These are phyloP conservation scores for Yarrowia sp. DNA, from an alignment of 805 yeast genomes.

Conservation along the genomic window DNA sequence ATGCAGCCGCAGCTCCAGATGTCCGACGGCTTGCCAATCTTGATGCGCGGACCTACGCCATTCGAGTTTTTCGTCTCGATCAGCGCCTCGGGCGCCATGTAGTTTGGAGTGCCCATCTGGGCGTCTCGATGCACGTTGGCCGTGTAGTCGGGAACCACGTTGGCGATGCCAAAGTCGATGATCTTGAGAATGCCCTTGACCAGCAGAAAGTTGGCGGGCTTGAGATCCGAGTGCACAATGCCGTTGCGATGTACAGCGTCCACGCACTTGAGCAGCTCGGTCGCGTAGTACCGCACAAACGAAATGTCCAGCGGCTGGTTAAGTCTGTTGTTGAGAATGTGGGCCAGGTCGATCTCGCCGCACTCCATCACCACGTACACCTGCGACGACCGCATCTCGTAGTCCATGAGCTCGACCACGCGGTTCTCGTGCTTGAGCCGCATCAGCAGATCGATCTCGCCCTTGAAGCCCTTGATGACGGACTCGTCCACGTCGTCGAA, in stretches of 20 bases:
- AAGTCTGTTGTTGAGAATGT: constrained; percentile 61
- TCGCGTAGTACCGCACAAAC: constrained; percentile 75
- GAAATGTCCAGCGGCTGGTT: constrained; percentile 58
- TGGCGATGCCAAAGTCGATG: constrained; percentile 90
- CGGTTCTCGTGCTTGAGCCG: constrained; percentile 59
- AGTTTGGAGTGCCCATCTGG: constrained; percentile 93
- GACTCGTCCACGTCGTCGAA: constrained; percentile 73
- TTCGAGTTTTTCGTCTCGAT: constrained; percentile 50
- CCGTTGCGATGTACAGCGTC: constrained; percentile 83
- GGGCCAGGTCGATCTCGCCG: constrained; percentile 88
- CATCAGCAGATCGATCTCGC: constrained; percentile 76
- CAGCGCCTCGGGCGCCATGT: constrained; percentile 97
- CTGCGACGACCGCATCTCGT: constrained; percentile 62
- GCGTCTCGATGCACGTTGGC: constrained; percentile 84
- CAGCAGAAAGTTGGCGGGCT: constrained; percentile 52
- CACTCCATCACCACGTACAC: constrained; percentile 86
- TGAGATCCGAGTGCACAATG: constrained; percentile 78
- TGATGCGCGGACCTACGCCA: constrained; percentile 45
- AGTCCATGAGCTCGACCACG: constrained; percentile 76
- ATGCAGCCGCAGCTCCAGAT: constrained; percentile 99
- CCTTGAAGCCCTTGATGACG: constrained; percentile 76
- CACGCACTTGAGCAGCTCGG: constrained; percentile 78
- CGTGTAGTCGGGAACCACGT: constrained; percentile 89
- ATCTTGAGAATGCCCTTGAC: constrained; percentile 83
- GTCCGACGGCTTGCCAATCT: constrained; percentile 92